phyloP scores from a whole-genome alignment of 1,139 yeast species.

The Geotrichum histeridarum region DNA sequence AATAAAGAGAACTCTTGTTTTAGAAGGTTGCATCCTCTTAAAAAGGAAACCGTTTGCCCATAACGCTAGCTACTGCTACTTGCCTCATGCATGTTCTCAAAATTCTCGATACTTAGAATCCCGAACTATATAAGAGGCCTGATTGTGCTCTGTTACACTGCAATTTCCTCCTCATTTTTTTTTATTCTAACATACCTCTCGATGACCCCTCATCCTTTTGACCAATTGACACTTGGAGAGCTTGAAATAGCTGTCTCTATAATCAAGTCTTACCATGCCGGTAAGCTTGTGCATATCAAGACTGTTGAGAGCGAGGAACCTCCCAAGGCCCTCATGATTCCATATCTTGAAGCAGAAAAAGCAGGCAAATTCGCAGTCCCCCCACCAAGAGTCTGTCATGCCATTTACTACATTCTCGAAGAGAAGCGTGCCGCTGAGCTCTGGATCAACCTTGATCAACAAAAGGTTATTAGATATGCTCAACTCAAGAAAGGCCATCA shows the following conservation, averaged over 20 bases:
- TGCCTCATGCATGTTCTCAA: too few relatives aligned
- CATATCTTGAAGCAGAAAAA: conserved; percentile 64
- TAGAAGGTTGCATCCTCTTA: too few relatives aligned
- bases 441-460: conserved; percentile 60
- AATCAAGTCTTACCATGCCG: conserved; percentile 46
- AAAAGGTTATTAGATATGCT: conserved; percentile 51
- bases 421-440: conserved; percentile 62
- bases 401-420: conserved; percentile 60
- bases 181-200: too few relatives aligned
- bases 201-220: conserved; percentile 50
- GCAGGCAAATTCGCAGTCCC: conserved; percentile 53
- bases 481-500: conserved; percentile 58
- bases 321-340: conserved; percentile 69
- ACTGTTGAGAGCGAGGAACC: conserved; percentile 75
- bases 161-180: too few relatives aligned
- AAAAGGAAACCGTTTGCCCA: too few relatives aligned
- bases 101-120: not conserved
- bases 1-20: too few relatives aligned
- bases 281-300: conserved; percentile 57
- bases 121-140: not conserved
- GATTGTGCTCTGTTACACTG: too few relatives aligned
- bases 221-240: conserved; percentile 63
- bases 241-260: conserved; percentile 52
- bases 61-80: too few relatives aligned
- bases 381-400: conserved; percentile 56